Evolutionary conservation across 306 rosid genomes (phyloP), one percentile per base, ranked within the genome.

Genomic region (Morella rubra): DNA sequence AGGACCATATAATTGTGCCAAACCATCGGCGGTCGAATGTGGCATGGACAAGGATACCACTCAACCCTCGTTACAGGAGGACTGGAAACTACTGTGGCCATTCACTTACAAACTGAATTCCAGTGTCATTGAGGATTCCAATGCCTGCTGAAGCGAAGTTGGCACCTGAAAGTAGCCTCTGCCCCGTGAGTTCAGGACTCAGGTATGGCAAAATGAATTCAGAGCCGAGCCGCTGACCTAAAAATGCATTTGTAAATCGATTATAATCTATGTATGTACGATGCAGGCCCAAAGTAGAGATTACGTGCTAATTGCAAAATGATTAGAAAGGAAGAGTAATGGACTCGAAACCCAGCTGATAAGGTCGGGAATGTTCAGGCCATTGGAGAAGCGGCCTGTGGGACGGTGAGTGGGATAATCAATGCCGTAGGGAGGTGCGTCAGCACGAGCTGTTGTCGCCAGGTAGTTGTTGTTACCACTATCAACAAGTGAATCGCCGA

Each of bases 121-220:
- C 97, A 22, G 97, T 89, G 86, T 89, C 97, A 65, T 91, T 91
- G 32, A 89, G 95, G 45, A 91, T 89, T 74, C 97, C 97, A 15
- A 91, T 86, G 68, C 97, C 94, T 27, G 91, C 94, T 0, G 94
- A 89, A 71, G 97, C 97, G 74, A 91, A 91, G 79, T 91, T 91
- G 62, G 97, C 97, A 22, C 97, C 95, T 20, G 53, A 55, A 9
- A 89, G 86, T 51, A 91, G 88, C 79, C 76, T 83, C 6, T 84
- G 80, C 50, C 95, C 93, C 37, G 81, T 84, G 73, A 89, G 71
- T n/a, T 67, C 37, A 27, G 95, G 95, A 75, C 95, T 89, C 84
- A 91, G 79, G 84, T 91, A 91, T 13, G 97, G 93, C 87, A 89
- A 77, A 41, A 84, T 80, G 0, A 91, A 49, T 22, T 86, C 87